Evolutionary conservation across 1,284 basidiomycete genomes (phyloP), one percentile per base, ranked within the genome.

Genomic region (Laetiporus sulphureus): DNA sequence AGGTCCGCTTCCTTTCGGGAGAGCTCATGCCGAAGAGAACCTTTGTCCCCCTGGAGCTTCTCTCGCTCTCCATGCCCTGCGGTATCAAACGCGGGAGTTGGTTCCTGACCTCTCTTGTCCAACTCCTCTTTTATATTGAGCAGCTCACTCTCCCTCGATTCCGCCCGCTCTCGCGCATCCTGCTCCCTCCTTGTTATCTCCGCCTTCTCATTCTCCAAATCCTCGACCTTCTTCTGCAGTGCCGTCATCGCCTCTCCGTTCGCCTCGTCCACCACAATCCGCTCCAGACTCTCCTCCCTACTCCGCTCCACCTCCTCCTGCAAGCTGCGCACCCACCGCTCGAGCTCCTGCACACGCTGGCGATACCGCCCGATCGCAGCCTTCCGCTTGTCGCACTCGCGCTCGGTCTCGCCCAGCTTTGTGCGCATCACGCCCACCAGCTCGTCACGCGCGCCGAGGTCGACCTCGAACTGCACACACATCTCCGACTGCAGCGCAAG

Each of bases 191-290:
- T 67, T 40, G 61, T 59, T 54, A 66, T 65, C 3, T 75, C 75
- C 1, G 49, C 56, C 60, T 73, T 76, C 65, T 83, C 83, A 25
- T 68, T 65, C 55, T 85, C 79, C 23, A 84, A 63, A 20, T 65
- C 66, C 4, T 69, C 69, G 45, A 85, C 82, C 44, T 75, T 77
- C 18, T 69, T 60, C 52, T 88, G 84, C 24, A 88, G 64, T 64
- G 75, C 74, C 21, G 75, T 65, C 46, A 88, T 53, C 1, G 83
- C 83, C 53, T 80, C 77, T 1, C 78, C 71, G 45, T 79, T 83
- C 1, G 84, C 84, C 50, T 83, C 83, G 51, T 88, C 85, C 77
- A 86, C 83, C 30, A 86, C 60, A 46, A 81, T 85, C 30, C 83
- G 67, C 53, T 85, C 84, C 61, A 78, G 62, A 53, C 73, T 80